A percentile compares a stretch with the other conserved stretches of the same genome.
phyloP scores from a whole-genome alignment of 768 basidiomycete species.

The Trametes cinnabarina region DNA sequence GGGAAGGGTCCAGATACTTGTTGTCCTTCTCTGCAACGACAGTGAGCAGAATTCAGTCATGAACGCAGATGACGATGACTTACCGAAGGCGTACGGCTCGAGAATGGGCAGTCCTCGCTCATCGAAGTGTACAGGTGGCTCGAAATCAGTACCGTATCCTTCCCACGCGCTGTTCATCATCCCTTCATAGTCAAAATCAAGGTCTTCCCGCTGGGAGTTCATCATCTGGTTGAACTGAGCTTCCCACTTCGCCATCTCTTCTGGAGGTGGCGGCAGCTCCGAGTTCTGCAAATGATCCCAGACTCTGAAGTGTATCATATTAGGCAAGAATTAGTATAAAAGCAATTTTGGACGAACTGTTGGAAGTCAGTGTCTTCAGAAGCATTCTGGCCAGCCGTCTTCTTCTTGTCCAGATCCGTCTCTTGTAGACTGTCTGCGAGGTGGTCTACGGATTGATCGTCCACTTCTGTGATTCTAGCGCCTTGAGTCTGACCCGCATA shows the following conservation, averaged over 20 bases:
- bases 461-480: conserved; percentile 54
- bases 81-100: conserved; percentile 75
- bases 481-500: conserved; percentile 42
- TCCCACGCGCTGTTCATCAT: conserved; percentile 68
- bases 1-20: conserved; percentile 57
- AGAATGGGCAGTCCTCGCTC: conserved; percentile 76
- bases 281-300: conserved; percentile 64
- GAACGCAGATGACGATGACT: conserved; percentile 26
- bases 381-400: conserved; percentile 13
- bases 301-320: conserved; percentile 39
- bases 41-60: too few relatives aligned
- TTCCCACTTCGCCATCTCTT: conserved; percentile 79
- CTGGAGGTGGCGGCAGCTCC: conserved; percentile 52
- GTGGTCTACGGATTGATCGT: conserved; percentile 38
- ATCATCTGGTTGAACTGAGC: conserved; percentile 79
- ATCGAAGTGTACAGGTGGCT: conserved; percentile 50
- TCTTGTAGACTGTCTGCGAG: conserved; percentile 39
- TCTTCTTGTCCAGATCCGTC: conserved; percentile 20
- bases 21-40: conserved; percentile 61
- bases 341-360: conserved; percentile 40
- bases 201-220: conserved; percentile 57
- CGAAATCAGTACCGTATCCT: conserved; percentile 34
- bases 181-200: conserved; percentile 57
- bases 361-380: conserved; percentile 44
- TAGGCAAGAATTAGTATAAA: not conserved